Evolutionary conservation across 208 protist species (phyloP).

Genomic region (Leishmania lainsoni): DNA sequence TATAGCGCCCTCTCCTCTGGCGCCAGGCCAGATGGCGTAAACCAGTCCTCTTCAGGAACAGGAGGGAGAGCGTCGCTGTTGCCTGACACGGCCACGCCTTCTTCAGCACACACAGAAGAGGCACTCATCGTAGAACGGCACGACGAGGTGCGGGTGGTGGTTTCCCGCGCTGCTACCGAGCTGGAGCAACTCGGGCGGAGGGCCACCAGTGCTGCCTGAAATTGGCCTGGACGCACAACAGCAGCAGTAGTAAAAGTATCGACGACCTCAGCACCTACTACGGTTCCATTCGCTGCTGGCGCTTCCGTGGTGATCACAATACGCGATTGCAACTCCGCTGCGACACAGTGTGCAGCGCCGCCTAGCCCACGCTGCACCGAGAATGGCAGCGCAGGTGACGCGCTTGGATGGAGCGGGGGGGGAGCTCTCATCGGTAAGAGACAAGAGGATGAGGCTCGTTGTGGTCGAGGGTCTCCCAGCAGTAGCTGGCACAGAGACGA

Average conservation of each 20-base stretch:
- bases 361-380: constrained; percentile 24
- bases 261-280: background rate
- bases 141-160: constrained; percentile 15
- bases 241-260: background rate
- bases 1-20: constrained; percentile 22
- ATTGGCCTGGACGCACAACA: constrained; percentile 15
- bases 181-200: constrained; percentile 21
- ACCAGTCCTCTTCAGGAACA: constrained; percentile 19
- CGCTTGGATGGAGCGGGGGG: constrained; percentile 25
- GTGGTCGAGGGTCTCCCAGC: background rate
- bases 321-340: constrained; percentile 33
- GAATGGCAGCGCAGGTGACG: background rate
- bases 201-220: constrained; percentile 29
- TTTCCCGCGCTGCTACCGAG: constrained; percentile 6
- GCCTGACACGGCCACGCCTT: background rate
- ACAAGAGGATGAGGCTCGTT: background rate
- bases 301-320: constrained; percentile 15
- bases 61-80: background rate
- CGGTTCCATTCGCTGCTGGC: background rate
- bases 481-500: constrained; percentile 17
- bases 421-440: background rate
- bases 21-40: constrained; percentile 30
- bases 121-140: constrained; percentile 3
- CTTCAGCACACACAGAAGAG: constrained; percentile 1
- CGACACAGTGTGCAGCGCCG: constrained; percentile 13